A percentile compares a stretch with the other conserved stretches of the same genome.
Conservation (phyloP, 305 asterid species). For the Fraxinus ornus region DNA sequence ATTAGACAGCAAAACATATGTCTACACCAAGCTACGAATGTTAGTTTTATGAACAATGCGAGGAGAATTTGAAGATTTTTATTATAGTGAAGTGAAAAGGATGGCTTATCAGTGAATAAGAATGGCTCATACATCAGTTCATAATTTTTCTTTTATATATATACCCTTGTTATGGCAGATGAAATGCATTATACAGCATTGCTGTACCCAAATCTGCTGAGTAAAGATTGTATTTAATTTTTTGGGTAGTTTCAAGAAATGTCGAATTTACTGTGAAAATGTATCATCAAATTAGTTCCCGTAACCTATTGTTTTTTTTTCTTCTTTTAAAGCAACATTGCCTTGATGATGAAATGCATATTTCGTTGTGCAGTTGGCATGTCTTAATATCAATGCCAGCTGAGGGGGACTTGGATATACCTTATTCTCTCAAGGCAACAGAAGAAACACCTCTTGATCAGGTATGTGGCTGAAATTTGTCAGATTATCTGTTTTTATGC, state of each 20-base stretch:
- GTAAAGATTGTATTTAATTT: constrained; percentile 10
- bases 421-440: constrained; percentile 66
- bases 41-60: constrained; percentile 7
- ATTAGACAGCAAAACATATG: background rate
- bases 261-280: background rate
- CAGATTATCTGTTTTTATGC: background rate
- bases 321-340: constrained; percentile 14
- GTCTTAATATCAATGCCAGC: constrained; percentile 79
- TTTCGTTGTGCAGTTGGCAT: constrained; percentile 68
- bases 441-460: constrained; percentile 76
- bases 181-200: background rate
- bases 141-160: background rate
- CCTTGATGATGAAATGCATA: constrained; percentile 24
- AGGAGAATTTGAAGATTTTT: constrained; percentile 13
- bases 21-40: background rate
- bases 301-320: background rate
- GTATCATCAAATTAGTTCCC: background rate
- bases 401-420: constrained; percentile 67
- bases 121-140: background rate
- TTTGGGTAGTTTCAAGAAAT: background rate
- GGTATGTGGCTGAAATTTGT: constrained; percentile 41
- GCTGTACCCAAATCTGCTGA: background rate
- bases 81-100: constrained; percentile 8
- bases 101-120: background rate
- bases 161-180: background rate